phyloP scores from a whole-genome alignment of 2,329 filamentous ascomycete species.

The Alternaria brassicicola region DNA sequence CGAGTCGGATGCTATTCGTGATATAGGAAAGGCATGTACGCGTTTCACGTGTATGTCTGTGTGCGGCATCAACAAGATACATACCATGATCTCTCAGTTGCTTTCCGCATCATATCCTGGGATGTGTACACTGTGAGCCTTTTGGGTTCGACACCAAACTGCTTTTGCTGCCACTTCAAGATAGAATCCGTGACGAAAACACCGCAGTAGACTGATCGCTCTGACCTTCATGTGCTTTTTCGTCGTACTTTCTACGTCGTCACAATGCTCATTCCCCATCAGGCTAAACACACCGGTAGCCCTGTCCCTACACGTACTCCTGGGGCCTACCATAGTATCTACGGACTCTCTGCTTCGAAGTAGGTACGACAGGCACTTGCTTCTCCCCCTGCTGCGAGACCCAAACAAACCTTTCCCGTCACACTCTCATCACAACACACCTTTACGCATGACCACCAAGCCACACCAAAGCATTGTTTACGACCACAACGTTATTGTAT shows the following conservation, averaged over 20 bases:
- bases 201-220: rapidly evolving
- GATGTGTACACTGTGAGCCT: not conserved
- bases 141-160: not conserved
- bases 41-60: too few species aligned
- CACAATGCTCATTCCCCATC: not conserved
- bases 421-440: not conserved
- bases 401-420: not conserved
- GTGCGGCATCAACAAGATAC: too few species aligned
- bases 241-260: not conserved
- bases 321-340: not conserved
- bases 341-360: not conserved
- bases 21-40: not conserved
- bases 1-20: not conserved
- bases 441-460: not conserved
- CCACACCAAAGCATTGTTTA: not conserved
- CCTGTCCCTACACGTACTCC: not conserved
- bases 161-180: not conserved
- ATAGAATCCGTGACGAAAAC: rapidly evolving
- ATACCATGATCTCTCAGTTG: not conserved
- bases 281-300: not conserved
- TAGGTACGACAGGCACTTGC: not conserved
- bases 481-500: not conserved
- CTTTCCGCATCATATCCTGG: not conserved
- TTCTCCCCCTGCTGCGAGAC: not conserved
- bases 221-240: not conserved